These are phyloP conservation scores for Herpetomonas tarakana DNA, from an alignment of 208 protist species.

Conservation along the genomic window DNA sequence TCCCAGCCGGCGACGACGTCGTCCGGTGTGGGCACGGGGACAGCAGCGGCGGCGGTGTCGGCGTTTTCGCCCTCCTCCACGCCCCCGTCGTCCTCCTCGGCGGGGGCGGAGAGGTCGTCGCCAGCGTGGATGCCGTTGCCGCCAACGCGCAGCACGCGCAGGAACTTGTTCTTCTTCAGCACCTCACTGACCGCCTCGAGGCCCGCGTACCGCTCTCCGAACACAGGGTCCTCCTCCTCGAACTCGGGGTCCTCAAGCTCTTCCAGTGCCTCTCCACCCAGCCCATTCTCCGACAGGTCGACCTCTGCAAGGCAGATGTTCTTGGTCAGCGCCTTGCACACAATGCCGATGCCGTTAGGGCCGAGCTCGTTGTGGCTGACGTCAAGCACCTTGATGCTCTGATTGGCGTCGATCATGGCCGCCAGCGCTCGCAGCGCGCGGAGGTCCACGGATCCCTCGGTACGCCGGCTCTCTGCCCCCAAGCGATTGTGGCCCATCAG, in stretches of 20 bases:
- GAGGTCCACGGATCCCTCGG: conserved; percentile 35
- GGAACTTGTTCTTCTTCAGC: conserved; percentile 91
- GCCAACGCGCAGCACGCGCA: conserved; percentile 62
- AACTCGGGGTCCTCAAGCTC: conserved; percentile 72
- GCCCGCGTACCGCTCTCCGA: conserved; percentile 71
- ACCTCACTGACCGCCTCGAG: conserved; percentile 82
- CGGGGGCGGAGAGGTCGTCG: conserved; percentile 49
- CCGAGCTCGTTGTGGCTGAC: conserved; percentile 74
- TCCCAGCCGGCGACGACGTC: conserved; percentile 38
- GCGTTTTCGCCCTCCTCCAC: conserved; percentile 34
- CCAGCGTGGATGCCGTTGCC: conserved; percentile 83
- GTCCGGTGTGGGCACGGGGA: conserved; percentile 1
- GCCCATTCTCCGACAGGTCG: conserved; percentile 68
- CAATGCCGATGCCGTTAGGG: conserved; percentile 71
- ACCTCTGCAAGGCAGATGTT: conserved; percentile 73
- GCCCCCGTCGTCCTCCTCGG: conserved; percentile 32
- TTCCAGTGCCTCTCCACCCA: conserved; percentile 42
- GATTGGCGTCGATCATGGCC: conserved; percentile 67
- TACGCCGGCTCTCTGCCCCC: conserved; percentile 20
- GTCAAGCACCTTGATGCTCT: conserved; percentile 75
- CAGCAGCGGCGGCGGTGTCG: conserved; percentile 4
- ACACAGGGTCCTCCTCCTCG: conserved; percentile 72
- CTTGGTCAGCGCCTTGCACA: conserved; percentile 82
- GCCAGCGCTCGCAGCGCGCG: conserved; percentile 52
- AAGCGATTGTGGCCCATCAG: conserved; percentile 45